phyloP scores from a whole-genome alignment of 768 basidiomycete genomes.

The Phanerodontia chrysosporium region DNA sequence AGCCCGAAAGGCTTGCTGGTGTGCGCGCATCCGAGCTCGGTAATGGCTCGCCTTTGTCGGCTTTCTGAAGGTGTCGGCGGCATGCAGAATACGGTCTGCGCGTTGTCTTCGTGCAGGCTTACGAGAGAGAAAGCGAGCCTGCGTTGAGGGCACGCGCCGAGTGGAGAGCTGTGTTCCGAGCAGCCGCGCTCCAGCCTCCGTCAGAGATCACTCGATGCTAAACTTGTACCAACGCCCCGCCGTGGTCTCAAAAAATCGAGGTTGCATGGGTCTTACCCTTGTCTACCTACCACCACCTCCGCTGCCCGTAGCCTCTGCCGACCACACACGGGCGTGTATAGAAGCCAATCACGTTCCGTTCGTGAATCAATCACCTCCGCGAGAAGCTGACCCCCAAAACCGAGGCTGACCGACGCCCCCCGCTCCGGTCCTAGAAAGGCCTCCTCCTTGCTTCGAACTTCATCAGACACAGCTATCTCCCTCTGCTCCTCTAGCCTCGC shows the following conservation, averaged over 20 bases:
- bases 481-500: background rate
- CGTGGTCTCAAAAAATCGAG: background rate
- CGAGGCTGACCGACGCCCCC: background rate
- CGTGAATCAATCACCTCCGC: background rate
- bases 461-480: background rate
- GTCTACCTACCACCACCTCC: background rate
- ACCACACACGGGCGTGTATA: background rate
- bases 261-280: background rate
- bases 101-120: too few relatives aligned
- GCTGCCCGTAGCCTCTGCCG: background rate
- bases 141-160: background rate
- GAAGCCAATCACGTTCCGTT: background rate
- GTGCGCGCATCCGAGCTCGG: too few relatives aligned
- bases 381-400: background rate
- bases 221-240: conserved; percentile 8
- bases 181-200: conserved; percentile 10
- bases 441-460: background rate
- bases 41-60: too few relatives aligned
- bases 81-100: too few relatives aligned
- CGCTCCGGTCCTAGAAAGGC: conserved; percentile 10
- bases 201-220: conserved; percentile 1
- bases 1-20: background rate
- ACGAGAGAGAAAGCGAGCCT: too few relatives aligned
- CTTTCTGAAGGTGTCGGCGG: too few relatives aligned
- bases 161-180: conserved; percentile 5